phyloP scores from a whole-genome alignment of 75 land plant genomes.

The Cryptomeria japonica region DNA sequence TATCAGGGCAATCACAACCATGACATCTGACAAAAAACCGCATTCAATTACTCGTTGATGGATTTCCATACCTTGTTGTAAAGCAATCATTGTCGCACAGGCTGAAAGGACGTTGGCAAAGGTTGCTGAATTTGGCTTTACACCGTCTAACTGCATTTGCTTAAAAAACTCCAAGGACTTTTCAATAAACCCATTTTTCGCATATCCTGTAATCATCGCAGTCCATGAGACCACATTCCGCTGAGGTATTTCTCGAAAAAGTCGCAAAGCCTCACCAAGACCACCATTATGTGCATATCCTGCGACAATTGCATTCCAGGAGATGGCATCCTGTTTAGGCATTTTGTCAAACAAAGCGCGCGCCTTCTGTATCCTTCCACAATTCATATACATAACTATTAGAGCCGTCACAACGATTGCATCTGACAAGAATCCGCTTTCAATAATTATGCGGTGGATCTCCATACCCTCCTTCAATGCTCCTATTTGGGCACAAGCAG shows the following conservation, averaged over 20 bases:
- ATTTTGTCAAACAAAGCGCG: not conserved
- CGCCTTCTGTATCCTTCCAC: not conserved
- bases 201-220: constrained; percentile 46
- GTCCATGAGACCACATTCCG: not conserved
- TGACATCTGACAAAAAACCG: constrained; percentile 12
- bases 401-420: not conserved
- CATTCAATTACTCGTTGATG: not conserved
- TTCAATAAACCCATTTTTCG: constrained; percentile 46
- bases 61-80: constrained; percentile 10
- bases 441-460: not conserved
- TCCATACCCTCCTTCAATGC: not conserved
- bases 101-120: not conserved
- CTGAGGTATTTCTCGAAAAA: no score
- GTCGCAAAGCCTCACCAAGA: no score
- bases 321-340: not conserved
- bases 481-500: not conserved
- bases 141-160: constrained; percentile 28
- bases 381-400: not conserved
- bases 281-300: not conserved
- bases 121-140: not conserved
- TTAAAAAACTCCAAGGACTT: constrained; percentile 39
- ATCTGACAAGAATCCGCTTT: not conserved
- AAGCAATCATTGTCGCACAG: not conserved
- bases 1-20: constrained; percentile 18
- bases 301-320: not conserved